Conservation (phyloP, 129 eudicot species). For the Solidago caesia region DNA sequence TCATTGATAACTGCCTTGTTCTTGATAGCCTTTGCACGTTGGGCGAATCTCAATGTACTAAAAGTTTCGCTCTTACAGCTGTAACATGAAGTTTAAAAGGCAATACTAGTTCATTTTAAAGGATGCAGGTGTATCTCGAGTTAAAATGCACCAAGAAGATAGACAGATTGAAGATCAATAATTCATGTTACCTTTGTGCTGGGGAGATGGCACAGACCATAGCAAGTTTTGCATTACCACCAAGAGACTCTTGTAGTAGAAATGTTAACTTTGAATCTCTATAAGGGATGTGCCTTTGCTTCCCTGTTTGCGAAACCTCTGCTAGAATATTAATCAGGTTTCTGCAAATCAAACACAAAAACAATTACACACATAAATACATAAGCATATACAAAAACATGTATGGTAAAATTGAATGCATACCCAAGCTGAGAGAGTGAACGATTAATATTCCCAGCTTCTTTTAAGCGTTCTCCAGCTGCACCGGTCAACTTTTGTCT, state of each 20-base stretch:
- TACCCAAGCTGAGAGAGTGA: conserved; percentile 99
- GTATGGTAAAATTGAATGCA: conserved; percentile 1
- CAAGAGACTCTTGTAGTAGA: conserved; percentile 92
- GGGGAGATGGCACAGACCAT: conserved; percentile 99
- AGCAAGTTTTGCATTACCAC: conserved; percentile 95
- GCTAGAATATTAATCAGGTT: conserved; percentile 90
- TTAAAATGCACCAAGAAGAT: background rate
- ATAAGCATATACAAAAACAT: background rate
- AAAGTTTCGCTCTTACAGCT: conserved; percentile 94
- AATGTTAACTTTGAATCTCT: conserved; percentile 96
- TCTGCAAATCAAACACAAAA: conserved; percentile 40
- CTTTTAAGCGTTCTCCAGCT: conserved; percentile 96
- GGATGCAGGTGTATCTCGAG: background rate
- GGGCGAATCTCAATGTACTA: conserved; percentile 93
- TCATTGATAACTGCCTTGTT: conserved; percentile 92
- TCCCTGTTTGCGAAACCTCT: conserved; percentile 95
- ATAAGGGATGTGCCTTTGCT: conserved; percentile 94
- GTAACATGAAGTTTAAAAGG: conserved; percentile 29
- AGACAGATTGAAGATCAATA: background rate
- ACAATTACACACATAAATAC: background rate
- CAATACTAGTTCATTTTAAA: conserved; percentile 11
- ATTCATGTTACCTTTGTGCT: conserved; percentile 54
- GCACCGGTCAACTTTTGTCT: conserved; percentile 97
- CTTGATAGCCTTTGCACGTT: conserved; percentile 96
- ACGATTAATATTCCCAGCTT: conserved; percentile 96